phyloP scores from a whole-genome alignment of 2,329 filamentous ascomycete genomes.

The Neocucurbitaria cava region DNA sequence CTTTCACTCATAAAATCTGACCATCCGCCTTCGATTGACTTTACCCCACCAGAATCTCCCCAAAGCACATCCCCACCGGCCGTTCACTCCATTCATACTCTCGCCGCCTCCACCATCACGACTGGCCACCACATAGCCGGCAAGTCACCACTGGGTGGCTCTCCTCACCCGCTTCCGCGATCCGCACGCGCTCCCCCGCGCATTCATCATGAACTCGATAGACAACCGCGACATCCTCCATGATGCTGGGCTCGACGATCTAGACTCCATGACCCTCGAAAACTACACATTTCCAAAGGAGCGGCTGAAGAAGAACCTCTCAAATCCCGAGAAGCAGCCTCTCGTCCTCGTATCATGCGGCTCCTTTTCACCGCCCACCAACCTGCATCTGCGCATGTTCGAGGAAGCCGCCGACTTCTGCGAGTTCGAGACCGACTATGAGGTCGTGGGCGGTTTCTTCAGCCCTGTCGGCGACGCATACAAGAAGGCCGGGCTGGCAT shows the following conservation, averaged over 20 bases:
- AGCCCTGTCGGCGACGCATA: constrained; percentile 79
- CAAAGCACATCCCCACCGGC: constrained; percentile 3
- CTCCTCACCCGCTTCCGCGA: constrained; percentile 14
- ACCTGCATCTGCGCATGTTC: constrained; percentile 84
- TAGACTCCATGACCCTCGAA: constrained; percentile 46
- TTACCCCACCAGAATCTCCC: constrained; percentile 11
- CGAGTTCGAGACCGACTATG: constrained; percentile 73
- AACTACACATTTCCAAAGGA: constrained; percentile 68
- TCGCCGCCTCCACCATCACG: background rate
- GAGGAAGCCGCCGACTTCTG: constrained; percentile 85
- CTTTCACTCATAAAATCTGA: constrained; percentile 20
- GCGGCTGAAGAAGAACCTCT: constrained; percentile 64
- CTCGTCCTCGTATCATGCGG: constrained; percentile 74
- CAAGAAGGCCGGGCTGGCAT: constrained; percentile 81
- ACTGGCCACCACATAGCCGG: constrained; percentile 11
- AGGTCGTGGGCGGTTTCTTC: constrained; percentile 85
- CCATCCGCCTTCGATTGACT: constrained; percentile 24
- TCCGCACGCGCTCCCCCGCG: background rate
- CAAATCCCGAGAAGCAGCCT: constrained; percentile 64
- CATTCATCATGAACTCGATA: constrained; percentile 32
- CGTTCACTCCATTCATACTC: constrained; percentile 6
- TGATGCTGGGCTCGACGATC: constrained; percentile 33
- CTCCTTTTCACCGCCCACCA: constrained; percentile 76
- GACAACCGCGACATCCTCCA: constrained; percentile 25
- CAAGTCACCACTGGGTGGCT: constrained; percentile 15